A percentile compares a stretch with the other conserved stretches of the same genome.
Conservation (phyloP, 78 protist genomes). For the Polysphondylium violaceum region DNA sequence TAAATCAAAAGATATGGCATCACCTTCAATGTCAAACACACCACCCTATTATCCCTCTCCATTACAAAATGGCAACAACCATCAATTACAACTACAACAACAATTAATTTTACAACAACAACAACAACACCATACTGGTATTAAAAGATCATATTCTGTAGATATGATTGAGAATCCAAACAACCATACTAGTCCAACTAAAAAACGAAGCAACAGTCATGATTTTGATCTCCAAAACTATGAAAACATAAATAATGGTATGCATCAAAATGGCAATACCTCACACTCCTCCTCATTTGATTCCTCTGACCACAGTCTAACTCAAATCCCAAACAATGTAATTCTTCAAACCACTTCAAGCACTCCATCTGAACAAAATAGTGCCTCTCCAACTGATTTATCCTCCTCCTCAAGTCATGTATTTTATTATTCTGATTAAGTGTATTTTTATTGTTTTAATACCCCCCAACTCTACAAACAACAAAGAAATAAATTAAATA, state of each 20-base stretch:
- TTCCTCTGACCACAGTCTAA: too few relatives aligned
- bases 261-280: too few relatives aligned
- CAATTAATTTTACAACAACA: constrained; percentile 5
- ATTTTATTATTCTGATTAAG: constrained; percentile 28
- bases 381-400: neutral
- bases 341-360: neutral
- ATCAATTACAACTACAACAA: neutral
- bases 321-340: neutral
- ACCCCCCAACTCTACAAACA: neutral
- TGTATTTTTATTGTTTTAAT: neutral
- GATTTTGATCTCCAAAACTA: constrained; percentile 17
- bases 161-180: constrained; percentile 8
- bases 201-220: constrained; percentile 44
- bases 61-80: neutral
- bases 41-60: neutral
- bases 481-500: neutral
- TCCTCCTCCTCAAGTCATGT: constrained; percentile 10
- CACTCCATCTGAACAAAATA: neutral
- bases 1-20: too few relatives aligned
- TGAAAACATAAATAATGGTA: neutral
- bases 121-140: neutral
- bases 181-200: constrained; percentile 22
- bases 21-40: too few relatives aligned
- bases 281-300: constrained; percentile 1
- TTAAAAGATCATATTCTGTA: constrained; percentile 53